Base-by-base conservation (phyloP, 345 rosid genomes). In the Eucalyptus curtisii region DNA sequence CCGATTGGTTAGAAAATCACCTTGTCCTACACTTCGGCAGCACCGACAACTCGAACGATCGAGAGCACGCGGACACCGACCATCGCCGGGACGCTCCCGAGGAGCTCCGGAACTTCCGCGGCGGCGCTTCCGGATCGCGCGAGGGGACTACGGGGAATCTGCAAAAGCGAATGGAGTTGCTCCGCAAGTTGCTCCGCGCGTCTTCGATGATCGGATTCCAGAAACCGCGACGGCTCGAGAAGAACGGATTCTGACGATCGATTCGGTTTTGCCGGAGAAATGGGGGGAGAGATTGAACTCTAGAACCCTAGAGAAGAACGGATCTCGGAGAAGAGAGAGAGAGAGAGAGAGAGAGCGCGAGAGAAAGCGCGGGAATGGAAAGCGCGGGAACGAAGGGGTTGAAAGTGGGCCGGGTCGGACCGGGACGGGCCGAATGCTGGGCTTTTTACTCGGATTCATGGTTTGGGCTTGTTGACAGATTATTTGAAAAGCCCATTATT, bases 361-460 rank as follows among this genome's bases (percentile, higher is more conserved):
- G 79, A 16, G 71, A 8, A 45, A 12, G 81, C 82, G 82, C 82
- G 82, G 2, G 45, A 76, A 76, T 37, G 82, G 8, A 37, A 20
- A 3, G 45, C 45, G 82, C 81, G 81, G 45, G 81, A 76, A 40
- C 16, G 30, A 1, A 16, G 47, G 15, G 4, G 4, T 2, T 10
- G 15, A 40, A 76, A 40, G 42, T 76, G 84, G 84, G 84, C 84
- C 82, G 82, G 82, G 47, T 20, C 47, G 47, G 47, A 10, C 45
- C 3, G 5, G 0, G 8, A 19, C 82, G 84, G 30, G 15, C 47
- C 30, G 84, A 20, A 20, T 6, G 0, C 0, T 76, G 47, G 81
- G 84, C 9, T 37, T 0, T 52, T 52, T 20, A 5, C 14, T 20
- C 14, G 2, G 13, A 47, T 76, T 10, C 27, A 3, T 76, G 47